These are phyloP conservation scores for Backusella liffmaniae DNA, from an alignment of 192 early-diverging fungal genomes.

Conservation along the genomic window DNA sequence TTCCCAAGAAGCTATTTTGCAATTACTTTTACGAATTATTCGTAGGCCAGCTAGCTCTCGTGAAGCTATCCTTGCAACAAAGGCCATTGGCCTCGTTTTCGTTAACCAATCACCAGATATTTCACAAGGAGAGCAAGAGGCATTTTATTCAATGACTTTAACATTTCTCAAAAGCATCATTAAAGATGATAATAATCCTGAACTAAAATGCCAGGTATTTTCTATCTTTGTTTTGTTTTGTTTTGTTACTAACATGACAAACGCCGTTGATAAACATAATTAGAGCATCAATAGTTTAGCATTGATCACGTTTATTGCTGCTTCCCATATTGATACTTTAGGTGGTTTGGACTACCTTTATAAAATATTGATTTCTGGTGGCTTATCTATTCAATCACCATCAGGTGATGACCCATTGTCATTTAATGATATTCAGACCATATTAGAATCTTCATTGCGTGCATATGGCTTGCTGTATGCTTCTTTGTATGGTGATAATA, in stretches of 20 bases:
- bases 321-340: not conserved
- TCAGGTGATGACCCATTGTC: not conserved
- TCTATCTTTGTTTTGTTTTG: not conserved
- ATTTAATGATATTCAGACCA: not conserved
- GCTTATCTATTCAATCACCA: not conserved
- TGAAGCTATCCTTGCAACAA: not conserved
- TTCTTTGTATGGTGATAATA: slow-evolving; percentile 10
- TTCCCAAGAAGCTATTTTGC: not conserved
- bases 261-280: not conserved
- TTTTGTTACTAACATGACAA: not conserved
- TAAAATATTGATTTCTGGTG: slow-evolving; percentile 1
- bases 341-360: not conserved
- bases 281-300: slow-evolving; percentile 13
- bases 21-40: not conserved
- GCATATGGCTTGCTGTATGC: slow-evolving; percentile 7
- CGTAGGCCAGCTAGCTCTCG: not conserved
- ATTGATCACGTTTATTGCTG: slow-evolving; percentile 1
- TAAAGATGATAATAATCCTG: not conserved
- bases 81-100: not conserved
- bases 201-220: slow-evolving; percentile 5
- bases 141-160: not conserved
- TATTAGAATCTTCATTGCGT: not conserved
- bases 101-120: slow-evolving; percentile 5
- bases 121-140: not conserved
- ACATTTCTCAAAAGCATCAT: not conserved